Base-by-base conservation (phyloP, 148 eudicot species). In the Fagopyrum tataricum region DNA sequence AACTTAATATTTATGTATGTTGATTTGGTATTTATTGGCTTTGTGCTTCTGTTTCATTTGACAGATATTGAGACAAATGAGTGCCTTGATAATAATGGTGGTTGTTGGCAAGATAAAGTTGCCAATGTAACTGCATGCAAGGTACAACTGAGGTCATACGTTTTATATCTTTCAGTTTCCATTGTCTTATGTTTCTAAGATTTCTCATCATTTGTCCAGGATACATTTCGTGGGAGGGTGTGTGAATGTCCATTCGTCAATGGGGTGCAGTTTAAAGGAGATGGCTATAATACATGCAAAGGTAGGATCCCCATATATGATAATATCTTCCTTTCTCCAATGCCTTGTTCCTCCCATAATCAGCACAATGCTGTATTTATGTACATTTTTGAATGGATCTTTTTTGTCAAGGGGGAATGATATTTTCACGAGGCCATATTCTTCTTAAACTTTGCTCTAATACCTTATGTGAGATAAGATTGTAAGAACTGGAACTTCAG, bases 221-320 rank as follows among this genome's bases (percentile, higher is more conserved):
- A 95, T 76, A 95, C 99, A 24, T 95, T 90, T 73, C 93, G 99
- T 56, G 99, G 99, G 78, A 87, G 96, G 81, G 97, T 95, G 67
- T 95, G 98, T 78, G 97, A 90, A 87, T 95, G 99, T 82, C 99
- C 99, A 47, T 73, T 88, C 75, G 92, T 87, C 70, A 84, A 95
- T 75, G 99, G 99, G 48, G 99, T 95, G 75, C 90, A 90, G 80
- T 92, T 91, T 78, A 84, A 81, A 81, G 99, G 99, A 75, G 99
- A 95, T 82, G 99, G 99, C 73, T 95, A 95, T 76, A 90, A 72
- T 58, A 77, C 79, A 73, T 95, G 99, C 82, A 84, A 78, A 86
- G 97, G 97, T 94, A 85, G 78, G 76, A 14, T 1, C 26, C 18
- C 44, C 69, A 64, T 3, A 43, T 64, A 64, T 43, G 39, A 15